Evolutionary conservation across 2,329 filamentous ascomycete species (phyloP), one percentile per base, ranked within the genome.

Genomic region (Spiromastix sp.): DNA sequence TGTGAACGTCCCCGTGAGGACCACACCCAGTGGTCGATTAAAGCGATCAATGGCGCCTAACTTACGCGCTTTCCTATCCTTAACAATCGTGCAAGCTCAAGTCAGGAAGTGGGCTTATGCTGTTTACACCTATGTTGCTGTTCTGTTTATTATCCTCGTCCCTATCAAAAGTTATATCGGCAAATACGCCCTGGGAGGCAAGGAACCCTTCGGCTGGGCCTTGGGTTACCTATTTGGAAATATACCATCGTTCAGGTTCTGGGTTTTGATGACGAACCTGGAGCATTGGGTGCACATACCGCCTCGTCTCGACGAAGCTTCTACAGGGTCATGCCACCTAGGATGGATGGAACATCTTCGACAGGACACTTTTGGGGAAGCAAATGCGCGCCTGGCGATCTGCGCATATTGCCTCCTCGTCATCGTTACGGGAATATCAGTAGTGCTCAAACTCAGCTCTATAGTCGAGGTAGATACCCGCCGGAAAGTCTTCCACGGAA

Each of bases 401-500:
- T 72, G 73, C 37, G 73, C 59, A 3, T 94, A 94, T 66, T 96
- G 81, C 68, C 45, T 79, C 1, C 46, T 60, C 3, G 75, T 93
- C 36, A 71, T 96, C 11, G 54, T 73, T 11, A 54, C 76, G 1
- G 91, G 89, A 1, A 69, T 96, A 22, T 62, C 77, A 7, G 68
- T 83, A 3, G 84, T 95, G 5, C 74, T 91, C 34, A 74, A 71
- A 27, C 71, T 93, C 24, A 83, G 81, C 26, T 67, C 77, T 3
- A 67, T 84, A 32, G 87, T 83, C 46, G 87, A 95, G 60, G 89
- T 98, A 30, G 91, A 98, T 60, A 98, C 91, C 1, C 76, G 91
- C 32, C 78, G 91, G 33, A 98, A 98, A 59, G 84, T 96, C 16
- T 98, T 98, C 57, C 91, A 98, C 58, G 93, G 93, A 47, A 94